These are phyloP conservation scores for Fusarium albosuccineum DNA, from an alignment of 2,329 filamentous ascomycete species.

Conservation along the genomic window DNA sequence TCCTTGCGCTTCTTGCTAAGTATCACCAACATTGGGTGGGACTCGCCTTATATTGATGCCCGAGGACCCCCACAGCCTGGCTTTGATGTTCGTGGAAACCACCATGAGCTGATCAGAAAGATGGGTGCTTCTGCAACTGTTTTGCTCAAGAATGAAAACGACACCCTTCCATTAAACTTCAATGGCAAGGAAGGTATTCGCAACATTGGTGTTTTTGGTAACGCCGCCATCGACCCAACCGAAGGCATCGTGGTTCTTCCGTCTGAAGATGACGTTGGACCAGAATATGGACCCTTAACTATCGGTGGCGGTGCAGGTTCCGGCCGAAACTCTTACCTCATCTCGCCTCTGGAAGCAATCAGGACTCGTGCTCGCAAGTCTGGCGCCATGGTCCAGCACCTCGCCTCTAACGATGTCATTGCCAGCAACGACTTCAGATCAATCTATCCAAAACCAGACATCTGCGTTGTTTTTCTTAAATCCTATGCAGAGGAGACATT, in stretches of 20 bases:
- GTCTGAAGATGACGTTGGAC: constrained; percentile 47
- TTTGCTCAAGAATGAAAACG: constrained; percentile 63
- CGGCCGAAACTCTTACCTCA: neutral
- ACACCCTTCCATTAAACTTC: constrained; percentile 58
- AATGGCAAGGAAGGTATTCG: constrained; percentile 36
- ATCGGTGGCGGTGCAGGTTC: neutral
- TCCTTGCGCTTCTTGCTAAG: neutral
- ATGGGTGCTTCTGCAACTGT: constrained; percentile 67
- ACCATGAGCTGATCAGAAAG: constrained; percentile 59
- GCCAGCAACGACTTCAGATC: neutral
- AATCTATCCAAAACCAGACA: neutral
- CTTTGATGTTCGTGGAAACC: constrained; percentile 64
- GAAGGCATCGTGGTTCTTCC: constrained; percentile 42
- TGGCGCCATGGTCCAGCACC: neutral
- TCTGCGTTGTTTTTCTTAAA: neutral
- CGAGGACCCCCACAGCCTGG: no score
- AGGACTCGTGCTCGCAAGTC: neutral
- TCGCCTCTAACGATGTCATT: neutral
- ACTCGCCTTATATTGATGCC: no score
- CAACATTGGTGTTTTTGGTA: neutral
- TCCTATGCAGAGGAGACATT: neutral
- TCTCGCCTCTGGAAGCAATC: neutral
- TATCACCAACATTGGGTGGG: no score
- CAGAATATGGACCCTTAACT: no score
- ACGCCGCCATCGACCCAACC: neutral